Conservation (phyloP, 1,284 basidiomycete genomes). For the Malassezia yamatoensis region DNA sequence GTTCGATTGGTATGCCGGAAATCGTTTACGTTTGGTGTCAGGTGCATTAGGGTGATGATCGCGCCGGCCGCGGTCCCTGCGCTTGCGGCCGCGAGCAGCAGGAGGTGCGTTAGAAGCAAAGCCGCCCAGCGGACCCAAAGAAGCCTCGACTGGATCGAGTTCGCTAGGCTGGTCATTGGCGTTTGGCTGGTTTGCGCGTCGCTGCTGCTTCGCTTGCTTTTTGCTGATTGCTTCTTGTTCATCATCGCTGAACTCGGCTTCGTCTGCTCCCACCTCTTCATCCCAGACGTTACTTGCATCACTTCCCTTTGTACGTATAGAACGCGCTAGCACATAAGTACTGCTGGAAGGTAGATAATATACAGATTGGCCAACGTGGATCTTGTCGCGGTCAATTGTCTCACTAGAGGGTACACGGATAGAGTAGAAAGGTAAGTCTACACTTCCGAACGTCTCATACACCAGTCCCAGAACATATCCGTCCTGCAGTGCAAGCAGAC, state of each 20-base stretch:
- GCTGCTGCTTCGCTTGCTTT: slow-evolving; percentile 41
- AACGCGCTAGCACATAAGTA: slow-evolving; percentile 64
- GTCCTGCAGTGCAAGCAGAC: slow-evolving; percentile 73
- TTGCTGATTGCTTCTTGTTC: slow-evolving; percentile 67
- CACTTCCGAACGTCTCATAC: slow-evolving; percentile 81
- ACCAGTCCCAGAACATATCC: slow-evolving; percentile 72
- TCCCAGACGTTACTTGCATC: slow-evolving; percentile 86
- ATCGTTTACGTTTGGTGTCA: neutral
- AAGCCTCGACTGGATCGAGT: slow-evolving; percentile 6
- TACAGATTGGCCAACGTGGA: slow-evolving; percentile 49
- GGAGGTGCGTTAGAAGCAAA: neutral
- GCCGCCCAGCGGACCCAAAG: slow-evolving; percentile 12
- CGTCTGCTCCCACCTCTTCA: slow-evolving; percentile 73
- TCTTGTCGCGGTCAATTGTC: slow-evolving; percentile 35
- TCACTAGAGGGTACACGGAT: slow-evolving; percentile 52
- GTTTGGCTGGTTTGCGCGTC: neutral
- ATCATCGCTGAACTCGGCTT: slow-evolving; percentile 80
- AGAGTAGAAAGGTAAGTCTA: slow-evolving; percentile 71
- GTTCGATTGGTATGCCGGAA: neutral
- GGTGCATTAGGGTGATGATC: neutral
- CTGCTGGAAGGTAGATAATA: slow-evolving; percentile 68
- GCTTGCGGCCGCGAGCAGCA: neutral
- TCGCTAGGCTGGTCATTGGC: neutral
- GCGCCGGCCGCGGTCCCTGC: neutral
- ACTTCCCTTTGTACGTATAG: slow-evolving; percentile 63